Percentiles rank a stretch among this genome's conserved stretches.
These are phyloP conservation scores for Gracilaria domingensis DNA, from an alignment of 23 red algal species.

Conservation along the genomic window DNA sequence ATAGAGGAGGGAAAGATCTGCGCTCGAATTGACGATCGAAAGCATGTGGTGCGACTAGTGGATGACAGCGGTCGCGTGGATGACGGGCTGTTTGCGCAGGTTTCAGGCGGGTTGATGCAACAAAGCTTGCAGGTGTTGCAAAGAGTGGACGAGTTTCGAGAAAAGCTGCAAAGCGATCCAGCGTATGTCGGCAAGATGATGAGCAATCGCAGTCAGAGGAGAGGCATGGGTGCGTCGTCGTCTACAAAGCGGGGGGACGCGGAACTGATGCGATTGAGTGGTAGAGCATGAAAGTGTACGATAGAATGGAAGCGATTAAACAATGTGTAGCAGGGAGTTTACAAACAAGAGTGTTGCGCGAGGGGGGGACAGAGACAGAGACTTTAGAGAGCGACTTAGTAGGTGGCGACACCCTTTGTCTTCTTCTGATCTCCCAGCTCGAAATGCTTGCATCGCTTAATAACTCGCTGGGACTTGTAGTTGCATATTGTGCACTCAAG, in stretches of 20 bases:
- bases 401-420: conserved; percentile 92
- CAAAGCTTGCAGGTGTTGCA: conserved; percentile 55
- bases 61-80: conserved; percentile 35
- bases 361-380: background rate
- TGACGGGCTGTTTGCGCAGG: conserved; percentile 14
- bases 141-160: conserved; percentile 47
- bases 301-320: conserved; percentile 16
- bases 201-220: background rate
- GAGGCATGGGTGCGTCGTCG: background rate
- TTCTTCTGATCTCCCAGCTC: conserved; percentile 99
- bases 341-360: background rate
- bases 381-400: conserved; percentile 75
- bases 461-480: conserved; percentile 80
- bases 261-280: conserved; percentile 26
- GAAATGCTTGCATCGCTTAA: conserved; percentile 99
- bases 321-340: background rate
- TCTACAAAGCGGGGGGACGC: background rate
- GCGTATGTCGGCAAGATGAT: conserved; percentile 24
- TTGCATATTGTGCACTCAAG: conserved; percentile 93
- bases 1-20: conserved; percentile 29
- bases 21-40: conserved; percentile 63
- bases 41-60: conserved; percentile 43
- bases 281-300: conserved; percentile 17
- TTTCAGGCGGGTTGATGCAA: conserved; percentile 39
- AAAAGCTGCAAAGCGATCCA: conserved; percentile 44